Evolutionary conservation across 805 yeast species (phyloP), one percentile per base, ranked within the genome.

Genomic region (Metschnikowia corniflorae): DNA sequence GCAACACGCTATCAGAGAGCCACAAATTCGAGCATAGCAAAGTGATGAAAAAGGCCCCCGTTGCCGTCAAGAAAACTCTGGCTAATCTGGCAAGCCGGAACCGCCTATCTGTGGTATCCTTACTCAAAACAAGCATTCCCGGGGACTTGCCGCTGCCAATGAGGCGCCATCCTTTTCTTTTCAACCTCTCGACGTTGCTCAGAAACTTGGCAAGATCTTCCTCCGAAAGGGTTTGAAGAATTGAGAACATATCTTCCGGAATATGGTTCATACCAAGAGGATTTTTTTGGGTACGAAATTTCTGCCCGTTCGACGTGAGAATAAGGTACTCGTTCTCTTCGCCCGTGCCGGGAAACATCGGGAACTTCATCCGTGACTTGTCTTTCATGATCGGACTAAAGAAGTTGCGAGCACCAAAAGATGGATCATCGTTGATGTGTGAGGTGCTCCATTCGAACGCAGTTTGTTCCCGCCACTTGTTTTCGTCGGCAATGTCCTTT

Each of bases 371-470:
- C 29, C 31, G 32, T 45, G 46, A 29, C 46, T 42, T 25, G 37
- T 22, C 26, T 4, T n/a, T 20, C 14, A 42, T 31, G 2, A 68
- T 47, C 4, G 78, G 76, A n/a, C 70, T 63, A 51, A 74, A 74
- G 41, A 72, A 73, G 35, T 68, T 68, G 6, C 58, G 52, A 12
- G 58, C 48, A 31, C 63, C 72, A 10, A 77, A 44, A 0, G 75
- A 56, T 29, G 71, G 53, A 6, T 70, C 61, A n/a, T 60, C 48
- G 13, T 57, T 50, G 26, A 50, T 46, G 46, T 61, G 57, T 27
- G 63, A 57, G 24, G 49, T 61, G 26, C 75, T 65, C 74, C 77
- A 75, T 35, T 77, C 81, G 41, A 61, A 76, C 0, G 82, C 79
- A 26, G 67, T 65, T 25, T 61, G 51, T 31, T 71, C 72, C 24